Conservation (phyloP, 371 early-diverging fungal genomes). For the Actinomortierella wolfii region DNA sequence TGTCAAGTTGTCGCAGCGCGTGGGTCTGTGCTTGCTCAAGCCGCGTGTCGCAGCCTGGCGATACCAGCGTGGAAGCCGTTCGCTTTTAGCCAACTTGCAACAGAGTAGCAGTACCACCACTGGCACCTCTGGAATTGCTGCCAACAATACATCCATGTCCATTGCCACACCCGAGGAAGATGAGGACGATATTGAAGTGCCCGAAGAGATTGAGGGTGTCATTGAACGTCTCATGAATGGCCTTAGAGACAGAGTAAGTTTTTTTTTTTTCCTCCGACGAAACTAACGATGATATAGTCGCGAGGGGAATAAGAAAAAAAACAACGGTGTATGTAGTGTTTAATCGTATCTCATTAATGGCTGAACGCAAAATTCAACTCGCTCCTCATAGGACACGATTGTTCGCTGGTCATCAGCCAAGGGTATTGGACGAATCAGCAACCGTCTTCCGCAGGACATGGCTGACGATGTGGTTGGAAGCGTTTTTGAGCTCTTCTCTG, state of each 20-base stretch:
- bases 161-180: constrained; percentile 43
- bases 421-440: constrained; percentile 87
- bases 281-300: constrained; percentile 8
- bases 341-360: background rate
- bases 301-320: background rate
- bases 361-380: background rate
- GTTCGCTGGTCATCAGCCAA: constrained; percentile 97
- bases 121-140: constrained; percentile 1
- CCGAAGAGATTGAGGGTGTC: constrained; percentile 76
- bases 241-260: constrained; percentile 74
- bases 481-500: constrained; percentile 75
- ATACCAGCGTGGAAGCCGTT: constrained; percentile 64
- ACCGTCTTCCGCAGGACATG: constrained; percentile 78
- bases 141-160: constrained; percentile 21
- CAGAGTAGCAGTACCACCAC: constrained; percentile 13
- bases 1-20: constrained; percentile 82
- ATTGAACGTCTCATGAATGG: constrained; percentile 82
- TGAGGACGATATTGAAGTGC: constrained; percentile 50
- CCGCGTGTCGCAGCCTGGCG: constrained; percentile 81
- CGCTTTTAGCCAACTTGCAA: constrained; percentile 21
- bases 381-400: constrained; percentile 78
- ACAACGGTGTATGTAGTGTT: background rate
- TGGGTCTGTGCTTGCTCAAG: constrained; percentile 75
- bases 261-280: too few relatives aligned
- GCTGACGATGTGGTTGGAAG: constrained; percentile 83